Conservation (phyloP, 306 rosid species). For the Acacia acuminata region DNA sequence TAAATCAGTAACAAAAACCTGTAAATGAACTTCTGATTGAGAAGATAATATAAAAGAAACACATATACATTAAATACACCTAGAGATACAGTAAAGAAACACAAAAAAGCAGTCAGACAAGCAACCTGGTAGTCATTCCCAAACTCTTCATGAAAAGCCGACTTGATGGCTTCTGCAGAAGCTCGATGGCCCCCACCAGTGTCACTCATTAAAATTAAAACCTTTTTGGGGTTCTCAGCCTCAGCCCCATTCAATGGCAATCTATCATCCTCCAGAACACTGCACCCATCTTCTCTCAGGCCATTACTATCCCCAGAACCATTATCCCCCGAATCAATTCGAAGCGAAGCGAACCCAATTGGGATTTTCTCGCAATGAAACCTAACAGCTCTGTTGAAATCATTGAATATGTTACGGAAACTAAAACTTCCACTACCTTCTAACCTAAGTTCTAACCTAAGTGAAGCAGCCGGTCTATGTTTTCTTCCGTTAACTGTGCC, state of each 20-base stretch:
- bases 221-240: constrained; percentile 54
- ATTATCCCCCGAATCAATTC: constrained; percentile 39
- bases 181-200: constrained; percentile 99
- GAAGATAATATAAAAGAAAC: neutral
- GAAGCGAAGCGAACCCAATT: constrained; percentile 70
- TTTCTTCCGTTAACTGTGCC: constrained; percentile 25
- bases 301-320: constrained; percentile 41
- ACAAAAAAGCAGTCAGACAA: neutral
- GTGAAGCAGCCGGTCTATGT: constrained; percentile 38
- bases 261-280: constrained; percentile 34
- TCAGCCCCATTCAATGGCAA: constrained; percentile 44
- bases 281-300: constrained; percentile 40
- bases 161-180: constrained; percentile 95
- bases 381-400: constrained; percentile 59
- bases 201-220: constrained; percentile 95
- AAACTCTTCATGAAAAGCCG: constrained; percentile 76
- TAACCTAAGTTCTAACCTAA: constrained; percentile 46
- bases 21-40: constrained; percentile 17
- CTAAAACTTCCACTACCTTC: constrained; percentile 45
- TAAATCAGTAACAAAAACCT: constrained; percentile 79
- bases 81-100: neutral
- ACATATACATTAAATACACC: neutral
- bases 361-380: constrained; percentile 61
- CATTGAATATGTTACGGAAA: constrained; percentile 41
- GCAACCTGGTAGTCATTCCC: constrained; percentile 84